phyloP scores from a whole-genome alignment of 352 stramenopile genomes.

The Globisporangium barbulae region DNA sequence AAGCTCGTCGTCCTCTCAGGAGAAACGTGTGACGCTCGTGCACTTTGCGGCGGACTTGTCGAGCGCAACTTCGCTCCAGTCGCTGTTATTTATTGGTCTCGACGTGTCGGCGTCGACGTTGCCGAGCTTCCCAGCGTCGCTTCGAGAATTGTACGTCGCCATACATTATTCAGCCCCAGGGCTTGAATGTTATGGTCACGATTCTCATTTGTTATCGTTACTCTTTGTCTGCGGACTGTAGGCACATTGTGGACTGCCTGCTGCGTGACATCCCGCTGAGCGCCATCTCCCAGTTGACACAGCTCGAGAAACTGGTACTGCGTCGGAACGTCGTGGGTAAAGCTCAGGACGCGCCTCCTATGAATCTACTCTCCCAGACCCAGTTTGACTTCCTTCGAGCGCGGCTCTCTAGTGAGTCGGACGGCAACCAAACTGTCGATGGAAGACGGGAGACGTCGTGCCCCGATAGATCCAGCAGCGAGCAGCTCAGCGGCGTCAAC shows the following conservation, averaged over 20 bases:
- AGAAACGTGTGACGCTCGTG: not conserved
- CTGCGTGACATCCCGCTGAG: constrained; percentile 18
- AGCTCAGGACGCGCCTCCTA: not conserved
- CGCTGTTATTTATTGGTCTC: constrained; percentile 32
- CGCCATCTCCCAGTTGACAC: constrained; percentile 16
- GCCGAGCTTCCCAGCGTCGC: constrained; percentile 20
- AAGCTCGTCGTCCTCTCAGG: not conserved
- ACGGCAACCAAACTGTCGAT: not conserved
- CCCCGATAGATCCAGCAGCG: not conserved
- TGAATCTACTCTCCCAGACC: not conserved
- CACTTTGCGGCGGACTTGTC: constrained; percentile 1
- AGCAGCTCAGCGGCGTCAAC: not conserved
- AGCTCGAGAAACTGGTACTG: constrained; percentile 22
- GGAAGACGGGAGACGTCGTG: not conserved
- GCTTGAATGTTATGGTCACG: not conserved
- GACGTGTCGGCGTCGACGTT: constrained; percentile 24
- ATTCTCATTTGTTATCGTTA: not conserved
- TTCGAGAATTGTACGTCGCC: constrained; percentile 17
- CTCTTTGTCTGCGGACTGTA: not conserved
- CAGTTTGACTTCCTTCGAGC: constrained; percentile 6
- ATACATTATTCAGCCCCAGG: not conserved
- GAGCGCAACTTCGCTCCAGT: constrained; percentile 6
- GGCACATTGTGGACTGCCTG: constrained; percentile 24
- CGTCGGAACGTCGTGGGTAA: not conserved
- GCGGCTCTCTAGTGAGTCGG: not conserved